Evolutionary conservation across 108 stramenopile species (phyloP).

Genomic region (Cylindrotheca closterium): DNA sequence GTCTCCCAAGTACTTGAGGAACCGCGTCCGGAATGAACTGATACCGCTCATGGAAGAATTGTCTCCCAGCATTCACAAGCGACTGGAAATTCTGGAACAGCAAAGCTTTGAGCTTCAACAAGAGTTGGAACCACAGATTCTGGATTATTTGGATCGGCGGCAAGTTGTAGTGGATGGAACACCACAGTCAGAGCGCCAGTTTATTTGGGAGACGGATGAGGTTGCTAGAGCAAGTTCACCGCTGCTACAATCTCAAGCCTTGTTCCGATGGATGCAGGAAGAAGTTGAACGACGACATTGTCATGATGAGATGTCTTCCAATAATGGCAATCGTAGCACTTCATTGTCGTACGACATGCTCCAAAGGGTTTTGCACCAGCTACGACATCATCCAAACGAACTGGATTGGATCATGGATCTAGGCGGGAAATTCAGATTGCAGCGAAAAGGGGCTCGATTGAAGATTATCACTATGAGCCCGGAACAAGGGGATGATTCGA

Average conservation of each 20-base stretch:
- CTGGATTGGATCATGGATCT: conserved; percentile 68
- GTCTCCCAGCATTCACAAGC: conserved; percentile 39
- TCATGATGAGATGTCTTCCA: not conserved
- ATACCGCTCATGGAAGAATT: conserved; percentile 76
- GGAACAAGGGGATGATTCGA: not conserved
- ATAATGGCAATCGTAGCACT: not conserved
- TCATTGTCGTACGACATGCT: conserved; percentile 60
- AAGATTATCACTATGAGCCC: conserved; percentile 17
- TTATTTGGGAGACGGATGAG: not conserved
- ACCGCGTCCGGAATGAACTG: conserved; percentile 85
- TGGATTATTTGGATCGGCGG: conserved; percentile 38
- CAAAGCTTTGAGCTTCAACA: conserved; percentile 62
- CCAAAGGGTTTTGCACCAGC: conserved; percentile 53
- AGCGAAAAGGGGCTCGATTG: conserved; percentile 55
- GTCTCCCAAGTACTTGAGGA: conserved; percentile 73
- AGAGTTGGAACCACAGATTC: conserved; percentile 42
- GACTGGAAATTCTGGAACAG: conserved; percentile 50
- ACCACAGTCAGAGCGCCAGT: no score
- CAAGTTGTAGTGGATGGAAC: not conserved
- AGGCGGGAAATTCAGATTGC: conserved; percentile 51
- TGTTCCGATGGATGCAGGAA: conserved; percentile 52
- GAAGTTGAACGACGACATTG: conserved; percentile 2
- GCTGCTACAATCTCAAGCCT: conserved; percentile 62
- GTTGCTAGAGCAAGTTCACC: conserved; percentile 4
- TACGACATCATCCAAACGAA: conserved; percentile 46